Percentiles rank a stretch among this genome's conserved stretches.
Conservation (phyloP, 805 yeast genomes). For the Saccharomycopsis javanensis region DNA sequence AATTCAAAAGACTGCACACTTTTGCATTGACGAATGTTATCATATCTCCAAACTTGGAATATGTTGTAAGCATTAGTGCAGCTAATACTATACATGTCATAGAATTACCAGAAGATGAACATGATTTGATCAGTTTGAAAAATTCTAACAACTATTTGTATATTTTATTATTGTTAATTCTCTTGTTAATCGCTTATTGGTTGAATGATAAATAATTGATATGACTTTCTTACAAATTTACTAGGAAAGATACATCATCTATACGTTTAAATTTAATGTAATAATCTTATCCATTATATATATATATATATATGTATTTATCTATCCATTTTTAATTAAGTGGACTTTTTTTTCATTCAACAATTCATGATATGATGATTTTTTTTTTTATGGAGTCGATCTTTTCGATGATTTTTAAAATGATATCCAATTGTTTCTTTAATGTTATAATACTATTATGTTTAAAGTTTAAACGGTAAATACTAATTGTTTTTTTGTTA, state of each 20-base stretch:
- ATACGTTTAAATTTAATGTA: too few relatives aligned
- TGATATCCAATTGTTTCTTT: too few relatives aligned
- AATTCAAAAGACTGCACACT: slow-evolving; percentile 54
- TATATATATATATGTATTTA: too few relatives aligned
- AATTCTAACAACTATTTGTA: background rate
- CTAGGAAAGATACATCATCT: background rate
- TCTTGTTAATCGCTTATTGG: background rate
- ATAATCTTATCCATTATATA: too few relatives aligned
- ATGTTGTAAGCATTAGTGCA: slow-evolving; percentile 66
- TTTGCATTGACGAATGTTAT: slow-evolving; percentile 59
- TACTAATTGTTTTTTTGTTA: too few relatives aligned
- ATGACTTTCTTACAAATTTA: background rate
- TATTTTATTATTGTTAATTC: background rate
- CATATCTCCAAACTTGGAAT: slow-evolving; percentile 56
- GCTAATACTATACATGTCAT: slow-evolving; percentile 63
- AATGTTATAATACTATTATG: too few relatives aligned
- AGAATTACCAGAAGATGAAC: slow-evolving; percentile 40
- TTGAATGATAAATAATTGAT: background rate
- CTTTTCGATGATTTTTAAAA: too few relatives aligned
- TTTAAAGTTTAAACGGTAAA: too few relatives aligned
- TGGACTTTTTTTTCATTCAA: too few relatives aligned
- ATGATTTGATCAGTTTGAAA: slow-evolving; percentile 3
- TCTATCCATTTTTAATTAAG: too few relatives aligned
- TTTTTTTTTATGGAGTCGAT: too few relatives aligned
- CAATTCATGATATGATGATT: too few relatives aligned